A percentile compares a stretch with the other conserved stretches of the same genome.
Conservation (phyloP, 345 rosid species). For the Corymbia maculata region DNA sequence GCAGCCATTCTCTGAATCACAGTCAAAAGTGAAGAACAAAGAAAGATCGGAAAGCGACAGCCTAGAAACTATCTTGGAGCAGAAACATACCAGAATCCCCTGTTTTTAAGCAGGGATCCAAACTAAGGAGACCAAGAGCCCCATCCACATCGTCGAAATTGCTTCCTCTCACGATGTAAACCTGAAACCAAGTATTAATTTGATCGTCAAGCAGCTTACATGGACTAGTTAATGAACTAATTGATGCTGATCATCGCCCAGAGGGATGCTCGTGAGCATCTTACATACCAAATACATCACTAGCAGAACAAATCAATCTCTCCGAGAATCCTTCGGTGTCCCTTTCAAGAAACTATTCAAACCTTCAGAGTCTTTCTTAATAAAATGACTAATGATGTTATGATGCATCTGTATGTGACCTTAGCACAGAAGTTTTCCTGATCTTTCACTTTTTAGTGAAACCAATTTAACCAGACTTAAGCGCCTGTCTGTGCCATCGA, state of each 20-base stretch:
- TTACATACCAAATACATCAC: neutral
- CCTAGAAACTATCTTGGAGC: neutral
- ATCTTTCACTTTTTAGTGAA: neutral
- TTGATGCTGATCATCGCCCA: neutral
- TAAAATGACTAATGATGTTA: neutral
- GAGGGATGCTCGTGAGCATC: neutral
- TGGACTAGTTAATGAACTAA: neutral
- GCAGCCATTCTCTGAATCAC: neutral
- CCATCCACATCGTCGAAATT: neutral
- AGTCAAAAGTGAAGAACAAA: neutral
- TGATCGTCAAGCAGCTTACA: neutral
- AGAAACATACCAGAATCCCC: neutral
- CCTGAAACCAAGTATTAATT: neutral
- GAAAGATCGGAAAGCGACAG: neutral
- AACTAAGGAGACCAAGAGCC: slow-evolving; percentile 1
- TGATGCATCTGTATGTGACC: neutral
- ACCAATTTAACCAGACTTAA: neutral
- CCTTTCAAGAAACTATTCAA: neutral
- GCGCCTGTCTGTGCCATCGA: neutral
- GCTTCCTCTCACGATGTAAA: neutral
- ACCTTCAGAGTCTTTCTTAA: neutral
- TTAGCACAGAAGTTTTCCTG: neutral
- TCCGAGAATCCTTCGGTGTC: neutral
- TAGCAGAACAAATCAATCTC: neutral
- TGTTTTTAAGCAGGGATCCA: neutral